Evolutionary conservation across 768 basidiomycete genomes (phyloP).

Genomic region (Phanerochaete sordida): DNA sequence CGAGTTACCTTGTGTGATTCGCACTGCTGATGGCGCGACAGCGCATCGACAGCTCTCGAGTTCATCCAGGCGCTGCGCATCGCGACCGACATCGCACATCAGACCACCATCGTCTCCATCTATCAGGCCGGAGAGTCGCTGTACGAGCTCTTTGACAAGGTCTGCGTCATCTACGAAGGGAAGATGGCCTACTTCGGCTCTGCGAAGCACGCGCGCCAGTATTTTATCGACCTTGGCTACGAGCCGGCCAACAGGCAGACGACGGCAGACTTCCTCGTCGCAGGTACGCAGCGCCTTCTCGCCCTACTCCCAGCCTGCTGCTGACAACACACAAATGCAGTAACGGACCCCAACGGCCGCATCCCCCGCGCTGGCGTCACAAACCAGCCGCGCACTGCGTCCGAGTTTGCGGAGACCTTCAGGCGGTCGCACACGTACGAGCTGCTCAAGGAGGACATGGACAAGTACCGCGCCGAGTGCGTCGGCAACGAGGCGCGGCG

Average conservation of each 20-base stretch:
- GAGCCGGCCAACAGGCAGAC: conserved; percentile 53
- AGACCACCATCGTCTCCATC: conserved; percentile 71
- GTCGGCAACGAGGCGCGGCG: conserved; percentile 43
- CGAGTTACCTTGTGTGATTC: no score
- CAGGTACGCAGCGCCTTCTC: conserved; percentile 20
- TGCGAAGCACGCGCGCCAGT: conserved; percentile 57
- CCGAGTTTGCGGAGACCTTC: conserved; percentile 46
- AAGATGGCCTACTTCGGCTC: conserved; percentile 74
- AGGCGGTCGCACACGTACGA: conserved; percentile 34
- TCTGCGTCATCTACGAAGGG: conserved; percentile 74
- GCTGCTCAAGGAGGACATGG: conserved; percentile 44
- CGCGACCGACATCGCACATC: conserved; percentile 42
- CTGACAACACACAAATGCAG: conserved; percentile 20
- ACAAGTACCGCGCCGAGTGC: conserved; percentile 39
- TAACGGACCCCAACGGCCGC: conserved; percentile 60
- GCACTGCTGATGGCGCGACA: conserved; percentile 2
- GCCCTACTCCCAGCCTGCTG: background rate
- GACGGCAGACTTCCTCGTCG: conserved; percentile 57
- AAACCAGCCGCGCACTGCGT: conserved; percentile 48
- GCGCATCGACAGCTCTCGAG: conserved; percentile 54
- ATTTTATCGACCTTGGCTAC: conserved; percentile 70
- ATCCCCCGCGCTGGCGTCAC: conserved; percentile 38
- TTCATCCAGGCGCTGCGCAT: conserved; percentile 57
- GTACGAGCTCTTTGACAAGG: conserved; percentile 71
- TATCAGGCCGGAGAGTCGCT: conserved; percentile 79